Evolutionary conservation across 768 basidiomycete species (phyloP), one percentile per base, ranked within the genome.

Genomic region (Russula vinacea): DNA sequence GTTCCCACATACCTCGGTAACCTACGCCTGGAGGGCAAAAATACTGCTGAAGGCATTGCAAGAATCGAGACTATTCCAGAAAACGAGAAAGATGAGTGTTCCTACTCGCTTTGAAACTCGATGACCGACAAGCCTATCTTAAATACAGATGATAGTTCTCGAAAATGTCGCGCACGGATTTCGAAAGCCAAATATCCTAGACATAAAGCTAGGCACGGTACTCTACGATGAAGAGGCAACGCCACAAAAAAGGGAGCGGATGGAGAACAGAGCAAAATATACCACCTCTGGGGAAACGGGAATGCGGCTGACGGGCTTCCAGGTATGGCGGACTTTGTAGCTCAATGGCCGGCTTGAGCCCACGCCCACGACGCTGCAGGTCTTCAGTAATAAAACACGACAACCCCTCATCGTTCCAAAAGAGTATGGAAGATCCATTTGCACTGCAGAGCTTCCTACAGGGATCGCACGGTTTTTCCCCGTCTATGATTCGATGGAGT

Each of bases 161-260:
- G 88, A 95, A 76, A 98, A 99, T 73, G 76, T 94, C 14, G 76
- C 89, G 2, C 75, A 87, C 68, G 71, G 80, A 1, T 98, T 94
- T 78, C 69, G 75, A 40, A 88, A 86, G 72, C 95, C 95, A 7
- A 93, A 90, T 68, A 83, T 97, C 62, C 78, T 98, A 33, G 96
- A 99, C 73, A 80, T 94, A 72, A 99, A 98, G 74, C 88, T 98
- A 17, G 97, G 97, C 1, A 95, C 89, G 0, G 79, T 89, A 1
- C 81, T 98, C n/a, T 91, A 90, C 67, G 93, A 91, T 56, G 83
- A 87, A 24, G 72, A 73, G 14, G 76, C 78, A 26, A 71, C 73
- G 81, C 89, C 82, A 2, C 91, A 90, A 62, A 99, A 99, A 77
- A 80, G 83, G 64, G 81, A 76, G 45, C 84, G 90, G 29, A 94